Base-by-base conservation (phyloP, 2,329 filamentous ascomycete genomes). In the Orbilia brochopaga region DNA sequence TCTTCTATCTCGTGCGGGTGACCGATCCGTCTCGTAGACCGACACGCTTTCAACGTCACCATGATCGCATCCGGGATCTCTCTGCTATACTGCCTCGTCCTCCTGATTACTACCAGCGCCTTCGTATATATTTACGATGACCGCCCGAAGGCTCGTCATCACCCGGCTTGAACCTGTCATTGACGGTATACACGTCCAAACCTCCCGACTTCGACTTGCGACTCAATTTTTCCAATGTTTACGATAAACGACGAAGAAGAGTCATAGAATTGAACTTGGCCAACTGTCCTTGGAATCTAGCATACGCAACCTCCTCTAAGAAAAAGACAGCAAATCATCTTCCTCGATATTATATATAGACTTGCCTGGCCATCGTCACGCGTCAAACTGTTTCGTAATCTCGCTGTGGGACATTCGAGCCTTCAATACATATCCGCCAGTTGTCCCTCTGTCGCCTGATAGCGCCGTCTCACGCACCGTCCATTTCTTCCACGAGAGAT, bases 121-220 rank as follows among this genome's bases (percentile, higher is more conserved):
- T 32, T 32, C 27, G 27, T 32, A 3, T 32, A 32, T 8, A 32
- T 32, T 8, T 32, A 42, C n/a, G 37, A 42, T 17, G 37, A 15
- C 37, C 37, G n/a, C 3, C n/a, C 37, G 5, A 42, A 42, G 5
- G 13, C 37, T 42, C 4, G 13, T 42, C 37, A 42, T 59, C 11
- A 54, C 64, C 5, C 66, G 59, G 1, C 56, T 59, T 21, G 66
- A 70, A 35, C 54, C 64, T 27, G 40, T 70, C 21, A 42, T 40
- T 2, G 2, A 23, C 58, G 35, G 44, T 70, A 70, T 19, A 35
- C 19, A 35, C 60, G 23, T 40, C 53, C 19, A 70, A 70, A 19
- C 35, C 64, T 21, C 64, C 59, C 13, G 59, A 54, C 35, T 50
- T 70, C 19, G 66, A 70, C 51, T 24, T 70, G 23, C 54, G 55